A percentile compares a stretch with the other conserved stretches of the same genome.
Conservation (phyloP, 31 red algal genomes). For the Asparagopsis taxiformis region DNA sequence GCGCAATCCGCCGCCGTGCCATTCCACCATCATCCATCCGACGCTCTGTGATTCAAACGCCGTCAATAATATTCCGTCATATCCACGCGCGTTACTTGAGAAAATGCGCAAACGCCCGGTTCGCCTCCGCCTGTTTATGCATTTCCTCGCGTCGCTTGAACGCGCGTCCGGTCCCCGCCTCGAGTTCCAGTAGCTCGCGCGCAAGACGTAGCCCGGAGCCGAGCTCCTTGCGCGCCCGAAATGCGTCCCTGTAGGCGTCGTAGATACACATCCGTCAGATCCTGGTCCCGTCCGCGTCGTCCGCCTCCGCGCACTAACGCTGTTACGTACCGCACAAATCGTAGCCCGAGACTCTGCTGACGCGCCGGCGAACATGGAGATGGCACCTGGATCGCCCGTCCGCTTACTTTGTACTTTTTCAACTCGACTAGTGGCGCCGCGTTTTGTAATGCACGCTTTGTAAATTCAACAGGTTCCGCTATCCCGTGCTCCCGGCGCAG, state of each 20-base stretch:
- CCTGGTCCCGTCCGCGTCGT: not conserved
- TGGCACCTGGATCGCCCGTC: conserved; percentile 78
- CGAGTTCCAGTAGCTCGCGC: conserved; percentile 70
- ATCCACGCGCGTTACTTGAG: no score
- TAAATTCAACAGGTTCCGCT: conserved; percentile 21
- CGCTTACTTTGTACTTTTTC: conserved; percentile 54
- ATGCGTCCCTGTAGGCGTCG: conserved; percentile 58
- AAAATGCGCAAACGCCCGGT: conserved; percentile 80
- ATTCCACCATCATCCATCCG: no score
- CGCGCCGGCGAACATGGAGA: conserved; percentile 65
- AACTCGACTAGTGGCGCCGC: conserved; percentile 79
- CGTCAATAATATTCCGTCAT: no score
- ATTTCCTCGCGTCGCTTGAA: conserved; percentile 59
- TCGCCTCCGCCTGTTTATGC: conserved; percentile 80
- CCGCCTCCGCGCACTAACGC: not conserved
- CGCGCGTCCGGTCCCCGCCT: conserved; percentile 53
- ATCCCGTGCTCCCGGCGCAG: conserved; percentile 41
- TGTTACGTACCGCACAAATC: conserved; percentile 55
- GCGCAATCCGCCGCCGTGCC: no score
- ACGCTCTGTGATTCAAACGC: no score
- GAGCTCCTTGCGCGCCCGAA: conserved; percentile 73
- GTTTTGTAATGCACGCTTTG: conserved; percentile 48
- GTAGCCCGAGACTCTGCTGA: conserved; percentile 62
- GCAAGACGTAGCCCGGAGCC: conserved; percentile 67
- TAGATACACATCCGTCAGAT: not conserved